Evolutionary conservation across 148 eudicot species (phyloP).

Genomic region (Fallopia convolvulus): DNA sequence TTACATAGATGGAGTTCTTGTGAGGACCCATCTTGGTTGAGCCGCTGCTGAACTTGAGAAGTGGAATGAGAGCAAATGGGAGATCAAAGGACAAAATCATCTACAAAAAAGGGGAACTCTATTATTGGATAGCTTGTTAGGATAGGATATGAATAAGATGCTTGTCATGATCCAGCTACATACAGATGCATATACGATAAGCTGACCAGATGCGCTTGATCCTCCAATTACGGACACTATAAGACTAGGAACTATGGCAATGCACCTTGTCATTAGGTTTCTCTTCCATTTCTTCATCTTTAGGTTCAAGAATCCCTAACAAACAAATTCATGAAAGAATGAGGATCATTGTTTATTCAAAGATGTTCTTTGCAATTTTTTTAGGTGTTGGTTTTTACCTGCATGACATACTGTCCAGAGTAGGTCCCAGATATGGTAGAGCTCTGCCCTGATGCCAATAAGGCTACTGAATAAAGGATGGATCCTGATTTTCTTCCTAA

Average conservation of each 20-base stretch:
- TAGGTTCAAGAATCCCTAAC: constrained; percentile 81
- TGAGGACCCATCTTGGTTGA: constrained; percentile 87
- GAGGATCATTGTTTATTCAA: background rate
- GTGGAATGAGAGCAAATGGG: constrained; percentile 89
- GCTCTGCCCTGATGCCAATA: constrained; percentile 91
- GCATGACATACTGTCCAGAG: constrained; percentile 93
- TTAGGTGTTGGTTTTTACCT: constrained; percentile 28
- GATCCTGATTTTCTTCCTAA: constrained; percentile 60
- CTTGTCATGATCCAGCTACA: background rate
- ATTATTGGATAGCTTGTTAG: background rate
- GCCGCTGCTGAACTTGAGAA: constrained; percentile 78
- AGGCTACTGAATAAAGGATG: constrained; percentile 62
- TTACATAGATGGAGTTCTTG: constrained; percentile 62
- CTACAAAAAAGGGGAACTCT: constrained; percentile 22
- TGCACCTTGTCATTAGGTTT: constrained; percentile 64
- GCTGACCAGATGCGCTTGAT: background rate
- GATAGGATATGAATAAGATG: background rate
- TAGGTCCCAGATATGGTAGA: constrained; percentile 89
- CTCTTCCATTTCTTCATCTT: constrained; percentile 77
- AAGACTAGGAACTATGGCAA: constrained; percentile 79
- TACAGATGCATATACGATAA: background rate
- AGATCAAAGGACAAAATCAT: constrained; percentile 92
- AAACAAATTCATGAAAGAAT: background rate
- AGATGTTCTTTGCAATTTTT: background rate
- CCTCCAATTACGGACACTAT: constrained; percentile 31